phyloP scores from a whole-genome alignment of 2,329 filamentous ascomycete species.

The Blastomyces percursus region DNA sequence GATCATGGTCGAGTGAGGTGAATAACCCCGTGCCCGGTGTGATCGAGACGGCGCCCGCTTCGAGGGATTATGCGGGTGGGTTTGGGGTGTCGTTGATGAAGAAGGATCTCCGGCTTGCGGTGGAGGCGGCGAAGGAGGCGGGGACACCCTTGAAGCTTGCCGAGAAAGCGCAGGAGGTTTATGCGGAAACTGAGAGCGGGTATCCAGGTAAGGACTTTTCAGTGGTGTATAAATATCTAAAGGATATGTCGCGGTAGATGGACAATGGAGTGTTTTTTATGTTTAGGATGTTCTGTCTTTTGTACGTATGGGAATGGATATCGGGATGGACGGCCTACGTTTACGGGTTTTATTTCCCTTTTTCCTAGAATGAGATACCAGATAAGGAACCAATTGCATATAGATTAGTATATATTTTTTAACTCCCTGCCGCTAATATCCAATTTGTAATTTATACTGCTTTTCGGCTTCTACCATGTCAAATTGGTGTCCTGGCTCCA shows the following conservation, averaged over 20 bases:
- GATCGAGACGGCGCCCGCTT: slow-evolving; percentile 61
- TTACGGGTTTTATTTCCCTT: neutral
- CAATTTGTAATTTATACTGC: neutral
- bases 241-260: slow-evolving; percentile 20
- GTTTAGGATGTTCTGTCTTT: neutral
- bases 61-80: slow-evolving; percentile 63
- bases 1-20: slow-evolving; percentile 88
- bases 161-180: slow-evolving; percentile 53
- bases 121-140: slow-evolving; percentile 58
- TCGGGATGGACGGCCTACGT: neutral
- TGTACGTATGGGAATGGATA: neutral
- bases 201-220: slow-evolving; percentile 68
- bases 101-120: slow-evolving; percentile 65
- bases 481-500: neutral
- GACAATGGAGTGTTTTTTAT: neutral
- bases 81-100: slow-evolving; percentile 70
- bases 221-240: slow-evolving; percentile 63
- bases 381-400: slow-evolving; percentile 2
- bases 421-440: neutral
- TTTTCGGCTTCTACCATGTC: neutral
- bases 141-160: slow-evolving; percentile 56
- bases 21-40: slow-evolving; percentile 93
- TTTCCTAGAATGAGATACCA: slow-evolving; percentile 6
- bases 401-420: neutral
- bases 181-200: slow-evolving; percentile 52